phyloP scores from a whole-genome alignment of 208 protist species.

The Vickermania ingenoplastis region DNA sequence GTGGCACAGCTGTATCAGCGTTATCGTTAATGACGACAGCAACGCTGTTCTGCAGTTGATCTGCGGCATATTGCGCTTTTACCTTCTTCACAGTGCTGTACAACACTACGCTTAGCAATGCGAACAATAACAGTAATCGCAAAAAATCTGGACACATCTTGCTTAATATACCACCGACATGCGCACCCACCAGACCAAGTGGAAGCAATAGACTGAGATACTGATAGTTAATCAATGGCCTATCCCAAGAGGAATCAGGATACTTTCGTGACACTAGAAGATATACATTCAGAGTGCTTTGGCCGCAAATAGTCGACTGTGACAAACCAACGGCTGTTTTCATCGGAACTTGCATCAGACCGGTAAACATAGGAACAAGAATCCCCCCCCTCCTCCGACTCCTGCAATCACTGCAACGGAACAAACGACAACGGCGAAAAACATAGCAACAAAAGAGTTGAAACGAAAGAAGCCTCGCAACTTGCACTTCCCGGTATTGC shows the following conservation, averaged over 20 bases:
- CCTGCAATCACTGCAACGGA: slow-evolving; percentile 67
- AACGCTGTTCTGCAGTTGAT: slow-evolving; percentile 12
- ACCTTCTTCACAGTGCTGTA: slow-evolving; percentile 53
- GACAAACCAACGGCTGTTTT: slow-evolving; percentile 54
- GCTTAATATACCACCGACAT: slow-evolving; percentile 57
- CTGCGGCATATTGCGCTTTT: slow-evolving; percentile 34
- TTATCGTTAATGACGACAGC: slow-evolving; percentile 6
- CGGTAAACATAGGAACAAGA: too few species aligned
- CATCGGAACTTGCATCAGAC: slow-evolving; percentile 43
- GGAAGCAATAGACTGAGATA: slow-evolving; percentile 65
- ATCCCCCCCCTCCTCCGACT: slow-evolving; percentile 71
- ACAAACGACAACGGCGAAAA: slow-evolving; percentile 35
- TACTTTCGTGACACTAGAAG: slow-evolving; percentile 41
- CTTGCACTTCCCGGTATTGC: neutral
- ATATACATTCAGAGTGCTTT: slow-evolving; percentile 74
- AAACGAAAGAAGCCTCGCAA: slow-evolving; percentile 14
- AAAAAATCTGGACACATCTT: slow-evolving; percentile 62
- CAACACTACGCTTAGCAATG: slow-evolving; percentile 47
- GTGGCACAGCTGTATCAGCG: slow-evolving; percentile 4
- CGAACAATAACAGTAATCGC: slow-evolving; percentile 61
- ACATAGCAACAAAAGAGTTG: slow-evolving; percentile 28
- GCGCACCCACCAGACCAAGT: slow-evolving; percentile 58
- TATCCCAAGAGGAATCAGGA: slow-evolving; percentile 27
- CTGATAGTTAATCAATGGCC: too few species aligned
- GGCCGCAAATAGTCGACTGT: too few species aligned